These are phyloP conservation scores for Mycena albidolilacea DNA, from an alignment of 768 basidiomycete genomes.

Conservation along the genomic window DNA sequence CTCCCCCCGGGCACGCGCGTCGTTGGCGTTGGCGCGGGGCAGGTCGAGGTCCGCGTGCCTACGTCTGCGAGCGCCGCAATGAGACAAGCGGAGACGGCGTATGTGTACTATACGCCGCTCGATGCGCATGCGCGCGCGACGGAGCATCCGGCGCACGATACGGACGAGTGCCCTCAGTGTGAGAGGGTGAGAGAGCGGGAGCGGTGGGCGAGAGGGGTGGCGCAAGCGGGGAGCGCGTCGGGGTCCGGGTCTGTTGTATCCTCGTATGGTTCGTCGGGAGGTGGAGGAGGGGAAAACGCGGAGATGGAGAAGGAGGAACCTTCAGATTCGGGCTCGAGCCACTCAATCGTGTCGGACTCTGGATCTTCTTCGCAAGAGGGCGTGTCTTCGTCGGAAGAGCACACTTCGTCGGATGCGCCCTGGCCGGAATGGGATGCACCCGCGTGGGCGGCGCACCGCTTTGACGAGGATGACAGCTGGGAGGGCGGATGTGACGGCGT, in stretches of 20 bases:
- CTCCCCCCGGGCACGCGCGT: constrained; percentile 41
- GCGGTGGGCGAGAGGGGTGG: constrained; percentile 9
- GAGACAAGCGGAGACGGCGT: neutral
- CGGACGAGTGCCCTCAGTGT: constrained; percentile 27
- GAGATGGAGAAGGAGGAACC: too few relatives aligned
- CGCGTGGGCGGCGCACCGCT: constrained; percentile 12
- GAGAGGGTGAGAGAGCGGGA: constrained; percentile 18
- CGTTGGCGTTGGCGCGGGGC: neutral
- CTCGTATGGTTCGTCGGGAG: too few relatives aligned
- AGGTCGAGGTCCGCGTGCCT: constrained; percentile 27
- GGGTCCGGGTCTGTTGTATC: too few relatives aligned
- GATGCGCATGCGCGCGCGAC: constrained; percentile 11
- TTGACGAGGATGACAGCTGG: constrained; percentile 29
- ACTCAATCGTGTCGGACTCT: too few relatives aligned
- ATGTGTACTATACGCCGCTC: neutral
- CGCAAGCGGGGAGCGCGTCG: neutral
- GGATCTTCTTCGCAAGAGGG: too few relatives aligned
- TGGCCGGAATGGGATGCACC: constrained; percentile 28
- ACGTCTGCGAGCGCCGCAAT: too few relatives aligned
- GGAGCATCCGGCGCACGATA: constrained; percentile 26
- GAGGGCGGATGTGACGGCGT: constrained; percentile 56
- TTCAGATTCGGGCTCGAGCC: too few relatives aligned
- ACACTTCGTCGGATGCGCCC: neutral
- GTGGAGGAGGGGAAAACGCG: too few relatives aligned
- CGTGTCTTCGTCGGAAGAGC: too few relatives aligned